phyloP scores from a whole-genome alignment of 179 eudicot genomes.

The Carnegiea gigantea region DNA sequence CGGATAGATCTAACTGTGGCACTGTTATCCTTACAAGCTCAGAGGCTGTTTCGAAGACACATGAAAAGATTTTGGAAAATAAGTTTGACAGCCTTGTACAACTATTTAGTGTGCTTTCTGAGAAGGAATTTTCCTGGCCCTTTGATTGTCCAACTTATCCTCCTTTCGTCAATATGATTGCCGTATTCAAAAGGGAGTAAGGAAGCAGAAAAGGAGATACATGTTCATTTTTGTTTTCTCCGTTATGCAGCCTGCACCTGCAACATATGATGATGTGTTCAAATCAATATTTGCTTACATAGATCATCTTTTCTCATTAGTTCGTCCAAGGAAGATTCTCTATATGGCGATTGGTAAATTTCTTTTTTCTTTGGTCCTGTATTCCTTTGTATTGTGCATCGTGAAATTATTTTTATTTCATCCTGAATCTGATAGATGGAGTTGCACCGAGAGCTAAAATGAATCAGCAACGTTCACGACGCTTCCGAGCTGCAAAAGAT shows the following conservation, averaged over 20 bases:
- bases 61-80: neutral
- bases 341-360: constrained; percentile 90
- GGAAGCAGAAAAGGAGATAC: constrained; percentile 14
- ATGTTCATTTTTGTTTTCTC: constrained; percentile 12
- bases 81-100: neutral
- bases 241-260: constrained; percentile 79
- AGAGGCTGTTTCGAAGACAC: neutral
- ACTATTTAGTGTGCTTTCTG: neutral
- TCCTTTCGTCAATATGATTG: neutral
- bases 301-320: constrained; percentile 80
- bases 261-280: constrained; percentile 86
- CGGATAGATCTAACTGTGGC: neutral
- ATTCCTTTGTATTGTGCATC: neutral
- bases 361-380: neutral
- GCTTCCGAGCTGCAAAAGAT: constrained; percentile 98
- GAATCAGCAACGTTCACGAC: constrained; percentile 98
- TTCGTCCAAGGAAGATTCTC: constrained; percentile 94
- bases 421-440: constrained; percentile 58
- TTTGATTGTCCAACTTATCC: neutral
- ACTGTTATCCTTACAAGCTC: neutral
- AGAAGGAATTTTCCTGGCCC: neutral
- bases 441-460: constrained; percentile 99
- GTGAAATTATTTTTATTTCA: constrained; percentile 8
- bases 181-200: neutral
- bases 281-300: constrained; percentile 86